phyloP scores from a whole-genome alignment of 2,329 filamentous ascomycete species.

The Exophiala phaeomuriformis region DNA sequence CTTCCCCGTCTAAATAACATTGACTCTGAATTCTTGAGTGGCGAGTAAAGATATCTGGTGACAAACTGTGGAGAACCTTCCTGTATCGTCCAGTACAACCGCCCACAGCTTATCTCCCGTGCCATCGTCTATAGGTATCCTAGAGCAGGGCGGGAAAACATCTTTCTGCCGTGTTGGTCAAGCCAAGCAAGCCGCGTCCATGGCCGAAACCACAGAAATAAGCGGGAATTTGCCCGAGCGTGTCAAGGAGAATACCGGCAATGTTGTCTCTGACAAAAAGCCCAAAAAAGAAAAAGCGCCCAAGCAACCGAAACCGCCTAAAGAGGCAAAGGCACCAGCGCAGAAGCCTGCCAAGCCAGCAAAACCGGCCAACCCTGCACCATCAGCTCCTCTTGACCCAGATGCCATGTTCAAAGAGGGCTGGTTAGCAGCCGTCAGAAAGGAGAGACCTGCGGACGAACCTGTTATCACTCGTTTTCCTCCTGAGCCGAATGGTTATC shows the following conservation, averaged over 20 bases:
- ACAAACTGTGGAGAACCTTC: conserved; percentile 1
- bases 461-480: conserved; percentile 63
- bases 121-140: neutral
- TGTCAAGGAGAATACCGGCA: conserved; percentile 34
- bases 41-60: neutral
- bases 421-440: conserved; percentile 66
- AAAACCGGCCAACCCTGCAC: conserved; percentile 29
- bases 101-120: conserved; percentile 4
- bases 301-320: conserved; percentile 32
- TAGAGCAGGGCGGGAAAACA: neutral
- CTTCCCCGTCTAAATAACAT: too few relatives aligned
- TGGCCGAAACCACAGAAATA: conserved; percentile 21
- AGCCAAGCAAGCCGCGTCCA: conserved; percentile 1
- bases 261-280: conserved; percentile 1
- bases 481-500: conserved; percentile 84
- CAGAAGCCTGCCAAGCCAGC: conserved; percentile 28
- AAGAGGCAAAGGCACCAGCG: conserved; percentile 29
- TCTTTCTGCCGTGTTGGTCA: neutral
- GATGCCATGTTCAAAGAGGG: conserved; percentile 73
- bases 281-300: conserved; percentile 39
- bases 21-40: neutral
- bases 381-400: conserved; percentile 34
- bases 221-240: conserved; percentile 21
- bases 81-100: neutral
- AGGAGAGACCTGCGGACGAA: conserved; percentile 54